These are phyloP conservation scores for Botrytis byssoidea DNA, from an alignment of 2,329 filamentous ascomycete genomes.

Conservation along the genomic window DNA sequence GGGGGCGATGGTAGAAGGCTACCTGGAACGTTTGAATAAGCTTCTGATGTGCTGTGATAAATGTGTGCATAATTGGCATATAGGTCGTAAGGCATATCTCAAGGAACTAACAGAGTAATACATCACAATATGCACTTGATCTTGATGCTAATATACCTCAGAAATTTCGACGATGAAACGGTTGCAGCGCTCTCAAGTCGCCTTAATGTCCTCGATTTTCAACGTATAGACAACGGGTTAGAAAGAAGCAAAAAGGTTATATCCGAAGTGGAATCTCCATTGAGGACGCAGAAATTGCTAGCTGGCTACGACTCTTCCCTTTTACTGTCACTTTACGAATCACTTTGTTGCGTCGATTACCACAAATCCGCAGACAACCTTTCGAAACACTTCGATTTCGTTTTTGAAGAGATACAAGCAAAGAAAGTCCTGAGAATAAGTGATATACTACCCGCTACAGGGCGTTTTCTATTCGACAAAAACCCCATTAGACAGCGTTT, in stretches of 20 bases:
- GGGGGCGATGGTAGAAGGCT: slow-evolving; percentile 57
- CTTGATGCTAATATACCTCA: slow-evolving; percentile 26
- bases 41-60: slow-evolving; percentile 64
- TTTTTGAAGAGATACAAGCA: slow-evolving; percentile 77
- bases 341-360: slow-evolving; percentile 79
- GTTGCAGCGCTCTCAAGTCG: slow-evolving; percentile 54
- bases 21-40: slow-evolving; percentile 55
- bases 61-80: slow-evolving; percentile 74
- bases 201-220: slow-evolving; percentile 59
- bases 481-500: slow-evolving; percentile 64
- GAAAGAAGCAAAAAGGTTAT: slow-evolving; percentile 56
- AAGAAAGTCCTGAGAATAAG: slow-evolving; percentile 77
- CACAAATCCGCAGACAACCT: slow-evolving; percentile 49
- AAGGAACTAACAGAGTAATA: slow-evolving; percentile 60
- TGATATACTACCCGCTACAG: slow-evolving; percentile 76
- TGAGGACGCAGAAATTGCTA: slow-evolving; percentile 35
- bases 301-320: slow-evolving; percentile 51
- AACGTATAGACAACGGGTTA: slow-evolving; percentile 60
- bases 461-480: slow-evolving; percentile 77
- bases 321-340: slow-evolving; percentile 82
- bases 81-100: slow-evolving; percentile 61
- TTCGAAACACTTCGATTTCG: slow-evolving; percentile 63
- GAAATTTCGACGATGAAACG: slow-evolving; percentile 47
- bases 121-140: slow-evolving; percentile 20
- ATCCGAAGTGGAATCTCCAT: slow-evolving; percentile 32